phyloP scores from a whole-genome alignment of 2,329 filamentous ascomycete species.

The Sporothrix pallida region DNA sequence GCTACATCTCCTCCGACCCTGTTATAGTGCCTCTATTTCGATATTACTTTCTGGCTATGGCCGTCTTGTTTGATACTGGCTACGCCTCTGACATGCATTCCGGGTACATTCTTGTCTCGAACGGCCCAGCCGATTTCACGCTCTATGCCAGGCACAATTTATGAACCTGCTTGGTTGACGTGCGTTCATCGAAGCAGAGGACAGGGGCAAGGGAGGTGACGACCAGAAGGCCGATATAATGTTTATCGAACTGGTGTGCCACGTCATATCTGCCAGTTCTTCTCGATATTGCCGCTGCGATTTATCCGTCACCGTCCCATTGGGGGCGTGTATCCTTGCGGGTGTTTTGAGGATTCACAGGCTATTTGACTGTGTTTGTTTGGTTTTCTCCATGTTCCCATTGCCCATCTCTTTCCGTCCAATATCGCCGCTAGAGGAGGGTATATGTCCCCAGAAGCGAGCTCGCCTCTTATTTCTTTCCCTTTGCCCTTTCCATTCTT shows the following conservation, averaged over 20 bases:
- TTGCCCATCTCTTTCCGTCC: not conserved
- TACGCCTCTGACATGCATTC: not conserved
- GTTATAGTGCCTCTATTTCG: not conserved
- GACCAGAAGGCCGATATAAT: not conserved
- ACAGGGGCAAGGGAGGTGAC: not conserved
- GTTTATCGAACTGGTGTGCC: constrained; percentile 1
- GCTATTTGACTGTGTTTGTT: not conserved
- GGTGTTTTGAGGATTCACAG: not conserved
- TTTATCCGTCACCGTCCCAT: not conserved
- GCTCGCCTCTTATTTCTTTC: constrained; percentile 7
- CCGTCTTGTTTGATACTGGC: not conserved
- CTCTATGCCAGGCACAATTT: not conserved
- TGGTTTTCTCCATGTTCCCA: not conserved
- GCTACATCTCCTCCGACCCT: not conserved
- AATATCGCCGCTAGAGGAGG: not conserved
- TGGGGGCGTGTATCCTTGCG: not conserved
- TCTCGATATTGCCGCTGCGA: constrained; percentile 3
- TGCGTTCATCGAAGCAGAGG: not conserved
- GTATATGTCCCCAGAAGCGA: not conserved
- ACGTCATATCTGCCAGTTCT: constrained; percentile 8
- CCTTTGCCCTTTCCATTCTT: not conserved
- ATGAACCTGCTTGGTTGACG: not conserved
- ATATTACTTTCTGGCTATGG: not conserved
- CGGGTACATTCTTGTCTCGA: not conserved
- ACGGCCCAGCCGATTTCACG: not conserved